phyloP scores from a whole-genome alignment of 805 yeast genomes.

The Maudiozyma barnettii region DNA sequence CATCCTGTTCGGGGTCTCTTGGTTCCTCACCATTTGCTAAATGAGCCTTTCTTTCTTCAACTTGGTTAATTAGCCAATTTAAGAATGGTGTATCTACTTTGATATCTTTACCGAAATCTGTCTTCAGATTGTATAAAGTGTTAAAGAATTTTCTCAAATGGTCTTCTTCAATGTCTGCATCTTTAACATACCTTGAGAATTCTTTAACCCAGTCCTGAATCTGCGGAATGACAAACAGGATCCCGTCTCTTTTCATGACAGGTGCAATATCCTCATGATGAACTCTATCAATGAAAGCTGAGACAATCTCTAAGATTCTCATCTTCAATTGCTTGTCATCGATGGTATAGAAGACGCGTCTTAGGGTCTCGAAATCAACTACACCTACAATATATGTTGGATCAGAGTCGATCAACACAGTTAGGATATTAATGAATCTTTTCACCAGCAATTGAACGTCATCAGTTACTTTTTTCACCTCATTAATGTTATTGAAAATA shows the following conservation, averaged over 20 bases:
- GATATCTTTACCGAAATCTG: slow-evolving; percentile 22
- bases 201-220: slow-evolving; percentile 23
- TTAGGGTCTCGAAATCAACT: slow-evolving; percentile 12
- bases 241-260: slow-evolving; percentile 8
- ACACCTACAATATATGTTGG: slow-evolving; percentile 7
- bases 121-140: slow-evolving; percentile 30
- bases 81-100: slow-evolving; percentile 39
- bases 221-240: slow-evolving; percentile 5
- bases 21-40: slow-evolving; percentile 17
- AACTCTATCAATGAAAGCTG: slow-evolving; percentile 11
- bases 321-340: slow-evolving; percentile 19
- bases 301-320: slow-evolving; percentile 23
- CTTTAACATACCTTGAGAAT: slow-evolving; percentile 19
- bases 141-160: slow-evolving; percentile 38
- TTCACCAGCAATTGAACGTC: slow-evolving; percentile 10
- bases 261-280: slow-evolving; percentile 3
- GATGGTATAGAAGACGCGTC: slow-evolving; percentile 10
- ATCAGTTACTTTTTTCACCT: background rate
- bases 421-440: slow-evolving; percentile 23
- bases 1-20: slow-evolving; percentile 28
- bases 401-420: slow-evolving; percentile 14
- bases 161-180: slow-evolving; percentile 28
- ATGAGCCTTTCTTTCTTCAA: slow-evolving; percentile 24
- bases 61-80: slow-evolving; percentile 52
- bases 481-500: slow-evolving; percentile 18